Evolutionary conservation across 83 land plant species (phyloP).

Genomic region (Picea abies): DNA sequence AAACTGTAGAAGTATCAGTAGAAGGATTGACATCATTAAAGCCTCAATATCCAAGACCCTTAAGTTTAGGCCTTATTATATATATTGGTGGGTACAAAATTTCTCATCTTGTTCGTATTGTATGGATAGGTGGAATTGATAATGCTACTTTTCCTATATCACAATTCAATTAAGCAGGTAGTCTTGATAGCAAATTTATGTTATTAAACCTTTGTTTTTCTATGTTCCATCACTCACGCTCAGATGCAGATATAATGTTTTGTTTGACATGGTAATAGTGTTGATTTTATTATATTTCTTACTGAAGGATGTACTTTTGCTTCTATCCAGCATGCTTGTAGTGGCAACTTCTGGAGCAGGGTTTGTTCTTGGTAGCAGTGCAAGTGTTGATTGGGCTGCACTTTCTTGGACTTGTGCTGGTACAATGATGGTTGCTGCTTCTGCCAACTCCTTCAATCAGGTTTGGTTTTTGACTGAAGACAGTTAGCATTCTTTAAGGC

Average conservation of each 20-base stretch:
- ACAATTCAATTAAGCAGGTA: neutral
- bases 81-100: neutral
- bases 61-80: neutral
- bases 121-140: neutral
- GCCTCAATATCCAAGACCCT: neutral
- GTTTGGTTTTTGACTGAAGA: conserved; percentile 23
- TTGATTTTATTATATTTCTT: neutral
- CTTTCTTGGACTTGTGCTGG: conserved; percentile 90
- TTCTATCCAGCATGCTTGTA: conserved; percentile 73
- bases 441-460: conserved; percentile 96
- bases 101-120: neutral
- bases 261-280: neutral
- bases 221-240: neutral
- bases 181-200: conserved; percentile 5
- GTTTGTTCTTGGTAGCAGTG: conserved; percentile 88
- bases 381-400: conserved; percentile 59
- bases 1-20: too few relatives aligned
- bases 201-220: neutral
- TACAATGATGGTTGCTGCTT: conserved; percentile 95
- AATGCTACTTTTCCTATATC: neutral
- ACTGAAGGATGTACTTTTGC: neutral
- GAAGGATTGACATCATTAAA: too few relatives aligned
- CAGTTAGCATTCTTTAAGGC: neutral
- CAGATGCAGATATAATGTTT: neutral
- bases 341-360: conserved; percentile 95